Conservation (phyloP, 164 flowering plant species). For the Annona cherimola region DNA sequence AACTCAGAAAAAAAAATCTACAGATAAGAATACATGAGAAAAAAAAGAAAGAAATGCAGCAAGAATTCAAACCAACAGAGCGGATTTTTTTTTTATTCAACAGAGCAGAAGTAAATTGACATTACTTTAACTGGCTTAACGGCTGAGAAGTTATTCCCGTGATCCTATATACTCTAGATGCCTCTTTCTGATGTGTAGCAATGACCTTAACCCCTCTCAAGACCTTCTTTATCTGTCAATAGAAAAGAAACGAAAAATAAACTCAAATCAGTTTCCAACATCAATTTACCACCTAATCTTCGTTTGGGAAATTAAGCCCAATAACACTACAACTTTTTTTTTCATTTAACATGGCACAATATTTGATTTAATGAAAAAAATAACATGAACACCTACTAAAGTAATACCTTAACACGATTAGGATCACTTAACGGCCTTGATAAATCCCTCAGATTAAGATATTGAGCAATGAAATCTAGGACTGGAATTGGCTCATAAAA, state of each 20-base stretch:
- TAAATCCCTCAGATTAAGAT: constrained; percentile 23
- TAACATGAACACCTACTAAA: not conserved
- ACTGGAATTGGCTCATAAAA: constrained; percentile 63
- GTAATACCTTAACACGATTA: constrained; percentile 52
- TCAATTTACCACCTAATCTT: too few relatives aligned
- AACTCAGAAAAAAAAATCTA: not conserved
- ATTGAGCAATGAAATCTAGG: constrained; percentile 34
- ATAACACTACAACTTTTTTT: too few relatives aligned
- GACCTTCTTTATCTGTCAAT: constrained; percentile 28
- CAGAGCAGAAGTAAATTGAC: not conserved
- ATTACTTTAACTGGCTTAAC: constrained; percentile 24
- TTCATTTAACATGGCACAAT: too few relatives aligned
- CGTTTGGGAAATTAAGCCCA: too few relatives aligned
- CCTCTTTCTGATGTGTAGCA: constrained; percentile 12
- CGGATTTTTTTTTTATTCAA: not conserved
- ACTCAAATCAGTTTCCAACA: too few relatives aligned
- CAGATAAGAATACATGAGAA: not conserved
- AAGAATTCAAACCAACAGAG: not conserved
- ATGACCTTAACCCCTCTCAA: constrained; percentile 38
- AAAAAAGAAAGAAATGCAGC: not conserved
- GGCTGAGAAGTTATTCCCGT: constrained; percentile 22
- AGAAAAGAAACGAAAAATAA: too few relatives aligned
- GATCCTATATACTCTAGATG: constrained; percentile 13
- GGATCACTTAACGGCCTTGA: constrained; percentile 44
- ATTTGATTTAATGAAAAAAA: not conserved